A percentile compares a stretch with the other conserved stretches of the same genome.
Evolutionary conservation across 2,329 filamentous ascomycete species (phyloP).

Genomic region (Stenocarpella maydis): DNA sequence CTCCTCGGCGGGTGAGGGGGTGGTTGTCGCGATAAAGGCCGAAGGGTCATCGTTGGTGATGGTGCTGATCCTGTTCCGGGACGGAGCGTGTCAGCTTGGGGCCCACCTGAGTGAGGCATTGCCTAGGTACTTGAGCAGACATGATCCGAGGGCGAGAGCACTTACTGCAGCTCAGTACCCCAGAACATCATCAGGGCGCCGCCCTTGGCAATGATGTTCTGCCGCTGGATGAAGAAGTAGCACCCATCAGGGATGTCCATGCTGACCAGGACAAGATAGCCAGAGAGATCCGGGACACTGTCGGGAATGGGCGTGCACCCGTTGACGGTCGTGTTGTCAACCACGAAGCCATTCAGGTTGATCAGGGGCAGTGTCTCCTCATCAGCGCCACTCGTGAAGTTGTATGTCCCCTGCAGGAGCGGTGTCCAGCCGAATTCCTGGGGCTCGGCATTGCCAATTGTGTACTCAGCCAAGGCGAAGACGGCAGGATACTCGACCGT

Average conservation of each 20-base stretch:
- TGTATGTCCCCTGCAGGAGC: not conserved
- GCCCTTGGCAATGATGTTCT: slow-evolving; percentile 4
- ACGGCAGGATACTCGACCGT: not conserved
- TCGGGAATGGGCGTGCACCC: not conserved
- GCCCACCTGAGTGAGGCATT: too few species aligned
- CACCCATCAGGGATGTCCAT: not conserved
- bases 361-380: not conserved
- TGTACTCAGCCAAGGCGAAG: not conserved
- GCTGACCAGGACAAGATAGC: not conserved
- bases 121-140: too few species aligned
- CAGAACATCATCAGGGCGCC: slow-evolving; percentile 9
- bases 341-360: not conserved
- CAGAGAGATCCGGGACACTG: slow-evolving; percentile 10
- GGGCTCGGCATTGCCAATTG: not conserved
- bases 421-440: not conserved
- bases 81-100: not conserved
- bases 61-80: not conserved
- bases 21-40: not conserved
- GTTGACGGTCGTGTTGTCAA: not conserved
- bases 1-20: not conserved
- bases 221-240: not conserved
- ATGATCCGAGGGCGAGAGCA: not conserved
- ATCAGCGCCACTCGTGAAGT: not conserved
- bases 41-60: not conserved
- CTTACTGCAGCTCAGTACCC: slow-evolving; percentile 9